Conservation (phyloP, 257 asterid species). For the Solanum bukasovii region DNA sequence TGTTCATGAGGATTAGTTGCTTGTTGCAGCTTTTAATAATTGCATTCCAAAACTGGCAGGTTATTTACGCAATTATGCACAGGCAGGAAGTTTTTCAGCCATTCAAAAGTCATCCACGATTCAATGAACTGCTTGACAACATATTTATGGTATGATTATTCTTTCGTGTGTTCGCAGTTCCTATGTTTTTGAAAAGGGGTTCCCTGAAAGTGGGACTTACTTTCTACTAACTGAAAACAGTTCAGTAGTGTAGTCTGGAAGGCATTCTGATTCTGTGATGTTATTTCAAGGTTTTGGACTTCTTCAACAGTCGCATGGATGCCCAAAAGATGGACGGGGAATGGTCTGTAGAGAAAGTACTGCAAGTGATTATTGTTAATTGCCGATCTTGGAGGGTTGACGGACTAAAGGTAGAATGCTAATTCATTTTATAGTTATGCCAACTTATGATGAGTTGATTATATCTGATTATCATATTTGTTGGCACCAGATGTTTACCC, state of each 20-base stretch:
- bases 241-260: neutral
- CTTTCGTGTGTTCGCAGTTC: neutral
- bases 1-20: neutral
- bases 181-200: neutral
- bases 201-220: neutral
- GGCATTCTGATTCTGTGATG: neutral
- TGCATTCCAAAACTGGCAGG: constrained; percentile 39
- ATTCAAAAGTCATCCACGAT: constrained; percentile 88
- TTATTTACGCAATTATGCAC: constrained; percentile 90
- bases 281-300: constrained; percentile 53
- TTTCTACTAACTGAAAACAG: neutral
- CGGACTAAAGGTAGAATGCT: constrained; percentile 69
- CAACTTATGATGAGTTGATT: neutral
- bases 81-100: constrained; percentile 91
- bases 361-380: constrained; percentile 58
- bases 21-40: neutral
- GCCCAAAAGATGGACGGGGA: constrained; percentile 63
- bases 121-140: constrained; percentile 82
- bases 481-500: constrained; percentile 50
- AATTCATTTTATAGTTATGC: neutral
- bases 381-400: constrained; percentile 96
- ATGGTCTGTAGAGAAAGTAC: constrained; percentile 95
- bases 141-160: constrained; percentile 37
- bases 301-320: constrained; percentile 82
- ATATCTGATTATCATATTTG: constrained; percentile 3